Evolutionary conservation across 2,329 filamentous ascomycete species (phyloP).

Genomic region (Daldinia sp.): DNA sequence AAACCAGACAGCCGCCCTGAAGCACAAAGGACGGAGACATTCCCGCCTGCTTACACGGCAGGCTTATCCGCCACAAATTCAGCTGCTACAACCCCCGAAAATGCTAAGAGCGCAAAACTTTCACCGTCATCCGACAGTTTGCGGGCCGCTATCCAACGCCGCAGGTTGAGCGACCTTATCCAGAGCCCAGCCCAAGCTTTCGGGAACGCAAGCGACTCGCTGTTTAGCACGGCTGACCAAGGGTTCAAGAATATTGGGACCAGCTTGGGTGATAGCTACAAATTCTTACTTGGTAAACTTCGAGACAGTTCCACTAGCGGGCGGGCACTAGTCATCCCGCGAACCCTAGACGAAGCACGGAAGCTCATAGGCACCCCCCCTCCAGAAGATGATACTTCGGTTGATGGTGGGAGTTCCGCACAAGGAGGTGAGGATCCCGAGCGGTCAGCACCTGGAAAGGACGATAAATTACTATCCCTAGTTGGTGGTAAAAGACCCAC

Average conservation of each 20-base stretch:
- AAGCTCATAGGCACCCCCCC: slow-evolving; percentile 84
- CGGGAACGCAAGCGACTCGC: slow-evolving; percentile 83
- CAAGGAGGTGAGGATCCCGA: slow-evolving; percentile 58
- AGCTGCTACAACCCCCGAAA: slow-evolving; percentile 52
- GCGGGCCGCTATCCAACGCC: slow-evolving; percentile 62
- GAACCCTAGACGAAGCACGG: slow-evolving; percentile 91
- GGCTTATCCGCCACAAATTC: slow-evolving; percentile 54
- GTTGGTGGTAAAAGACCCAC: slow-evolving; percentile 72
- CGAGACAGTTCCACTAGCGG: slow-evolving; percentile 73
- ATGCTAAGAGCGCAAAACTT: slow-evolving; percentile 51
- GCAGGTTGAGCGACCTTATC: slow-evolving; percentile 86
- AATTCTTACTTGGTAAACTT: slow-evolving; percentile 89
- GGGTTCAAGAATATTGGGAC: slow-evolving; percentile 91
- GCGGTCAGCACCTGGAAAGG: slow-evolving; percentile 53
- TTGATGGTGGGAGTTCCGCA: slow-evolving; percentile 69
- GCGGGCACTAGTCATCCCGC: slow-evolving; percentile 74
- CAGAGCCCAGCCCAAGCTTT: slow-evolving; percentile 86
- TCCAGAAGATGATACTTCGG: slow-evolving; percentile 69
- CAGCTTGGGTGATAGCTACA: slow-evolving; percentile 91
- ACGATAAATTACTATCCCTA: slow-evolving; percentile 77
- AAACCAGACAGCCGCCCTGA: slow-evolving; percentile 66
- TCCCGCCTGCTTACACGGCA: slow-evolving; percentile 68
- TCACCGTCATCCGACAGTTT: slow-evolving; percentile 57
- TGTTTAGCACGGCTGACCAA: slow-evolving; percentile 90
- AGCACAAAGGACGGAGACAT: slow-evolving; percentile 65